Percentiles rank a stretch among this genome's conserved stretches.
Conservation (phyloP, 306 rosid species). For the Pachyrhizus erosus region DNA sequence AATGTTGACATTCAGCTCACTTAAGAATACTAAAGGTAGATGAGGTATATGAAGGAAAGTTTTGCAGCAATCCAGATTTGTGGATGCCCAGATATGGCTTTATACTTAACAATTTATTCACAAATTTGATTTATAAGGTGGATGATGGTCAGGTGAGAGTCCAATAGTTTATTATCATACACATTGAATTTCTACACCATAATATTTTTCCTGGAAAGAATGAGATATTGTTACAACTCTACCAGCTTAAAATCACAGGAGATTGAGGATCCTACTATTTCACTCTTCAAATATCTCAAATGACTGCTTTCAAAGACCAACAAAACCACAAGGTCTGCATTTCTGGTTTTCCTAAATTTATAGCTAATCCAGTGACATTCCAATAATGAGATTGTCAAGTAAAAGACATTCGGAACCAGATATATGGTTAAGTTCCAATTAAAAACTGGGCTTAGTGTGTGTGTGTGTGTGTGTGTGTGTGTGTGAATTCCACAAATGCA, state of each 20-base stretch:
- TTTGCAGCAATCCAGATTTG: slow-evolving; percentile 1
- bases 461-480: not conserved
- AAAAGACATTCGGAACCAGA: slow-evolving; percentile 9
- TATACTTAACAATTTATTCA: not conserved
- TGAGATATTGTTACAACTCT: not conserved
- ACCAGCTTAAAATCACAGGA: not conserved
- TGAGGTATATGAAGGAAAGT: not conserved
- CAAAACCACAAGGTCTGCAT: not conserved
- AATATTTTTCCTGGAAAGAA: not conserved
- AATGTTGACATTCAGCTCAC: slow-evolving; percentile 13
- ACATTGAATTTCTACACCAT: not conserved
- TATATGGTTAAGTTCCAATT: slow-evolving; percentile 3
- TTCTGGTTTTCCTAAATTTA: not conserved
- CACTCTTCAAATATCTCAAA: slow-evolving; percentile 18
- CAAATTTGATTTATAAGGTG: not conserved
- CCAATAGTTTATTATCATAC: not conserved
- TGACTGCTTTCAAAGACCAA: slow-evolving; percentile 7
- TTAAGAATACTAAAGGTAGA: not conserved
- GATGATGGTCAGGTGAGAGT: not conserved
- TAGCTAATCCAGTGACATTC: not conserved
- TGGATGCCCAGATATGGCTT: not conserved
- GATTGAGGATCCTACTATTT: not conserved
- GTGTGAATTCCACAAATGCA: not conserved
- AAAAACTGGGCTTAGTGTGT: not conserved
- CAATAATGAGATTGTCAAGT: slow-evolving; percentile 15